Conservation (phyloP, 148 eudicot genomes). For the Spergularia bocconei region DNA sequence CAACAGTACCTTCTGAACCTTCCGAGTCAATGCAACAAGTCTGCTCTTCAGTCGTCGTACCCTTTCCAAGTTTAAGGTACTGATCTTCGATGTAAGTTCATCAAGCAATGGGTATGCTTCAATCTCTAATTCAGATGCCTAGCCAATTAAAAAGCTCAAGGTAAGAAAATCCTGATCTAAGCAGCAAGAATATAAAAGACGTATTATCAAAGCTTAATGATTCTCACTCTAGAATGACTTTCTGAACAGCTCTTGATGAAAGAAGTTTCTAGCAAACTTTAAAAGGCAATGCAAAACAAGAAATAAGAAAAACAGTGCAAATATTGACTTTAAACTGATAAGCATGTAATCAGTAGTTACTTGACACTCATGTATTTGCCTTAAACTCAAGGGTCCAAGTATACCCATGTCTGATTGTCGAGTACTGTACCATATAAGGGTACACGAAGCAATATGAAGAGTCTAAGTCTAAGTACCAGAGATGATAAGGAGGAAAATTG, state of each 20-base stretch:
- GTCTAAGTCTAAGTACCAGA: no score
- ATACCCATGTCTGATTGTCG: not conserved
- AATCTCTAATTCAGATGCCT: slow-evolving; percentile 93
- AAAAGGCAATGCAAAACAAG: slow-evolving; percentile 5
- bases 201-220: not conserved
- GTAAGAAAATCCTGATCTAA: not conserved
- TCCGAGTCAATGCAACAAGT: slow-evolving; percentile 85
- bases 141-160: slow-evolving; percentile 22
- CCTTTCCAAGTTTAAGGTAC: slow-evolving; percentile 85
- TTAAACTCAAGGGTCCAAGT: no score
- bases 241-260: not conserved
- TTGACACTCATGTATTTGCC: no score
- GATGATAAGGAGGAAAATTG: not conserved
- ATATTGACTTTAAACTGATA: not conserved
- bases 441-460: no score
- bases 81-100: slow-evolving; percentile 93
- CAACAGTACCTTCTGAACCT: slow-evolving; percentile 83
- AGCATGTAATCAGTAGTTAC: not conserved
- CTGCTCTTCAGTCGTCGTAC: slow-evolving; percentile 93
- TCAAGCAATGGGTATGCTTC: slow-evolving; percentile 98
- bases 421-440: no score
- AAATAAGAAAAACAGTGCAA: not conserved
- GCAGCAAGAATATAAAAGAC: not conserved
- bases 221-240: not conserved
- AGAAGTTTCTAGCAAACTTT: slow-evolving; percentile 4